Base-by-base conservation (phyloP, 1,139 yeast species). In the Yamadazyma diospyri region DNA sequence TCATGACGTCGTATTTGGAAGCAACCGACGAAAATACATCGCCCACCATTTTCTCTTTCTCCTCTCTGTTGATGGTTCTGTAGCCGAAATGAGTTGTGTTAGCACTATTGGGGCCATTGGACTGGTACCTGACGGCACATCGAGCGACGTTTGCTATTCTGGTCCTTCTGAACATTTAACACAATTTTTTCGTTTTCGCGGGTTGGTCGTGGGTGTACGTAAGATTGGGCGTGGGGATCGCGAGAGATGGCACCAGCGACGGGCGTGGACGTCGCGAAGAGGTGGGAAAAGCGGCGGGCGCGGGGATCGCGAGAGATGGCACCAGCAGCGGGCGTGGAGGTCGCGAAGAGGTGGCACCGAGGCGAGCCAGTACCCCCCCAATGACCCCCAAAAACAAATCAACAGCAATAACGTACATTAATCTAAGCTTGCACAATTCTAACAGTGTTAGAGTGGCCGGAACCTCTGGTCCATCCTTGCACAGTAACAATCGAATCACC, bases 381-480 rank as follows among this genome's bases (percentile, higher is more conserved):
- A n/a, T n/a, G n/a, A n/a, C n/a, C n/a, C n/a, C n/a, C n/a, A n/a
- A n/a, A n/a, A n/a, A n/a, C n/a, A n/a, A n/a, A n/a, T n/a, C n/a
- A n/a, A n/a, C n/a, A n/a, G n/a, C n/a, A n/a, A n/a, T n/a, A n/a
- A n/a, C n/a, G n/a, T n/a, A n/a, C n/a, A n/a, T 22, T 12, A 18
- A 27, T 10, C 52, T 66, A 69, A 49, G 75, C 75, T 53, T 67
- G 72, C 41, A 72, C 74, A 50, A 71, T 63, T 77, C 97, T 92
- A 67, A 92, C 79, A 47, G 98, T 92, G 83, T 92, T 92, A 59
- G 98, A 85, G 79, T 92, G 96, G 61, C 98, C 99, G 47, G 89
- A 76, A 70, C 98, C 98, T 64, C 94, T 85, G 59, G 95, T 86
- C 94, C 96, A 92, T 64, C 98, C 98, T 77, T 92, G 98, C 61